Evolutionary conservation across 2,329 filamentous ascomycete genomes (phyloP).

Genomic region (Chalara sp.): DNA sequence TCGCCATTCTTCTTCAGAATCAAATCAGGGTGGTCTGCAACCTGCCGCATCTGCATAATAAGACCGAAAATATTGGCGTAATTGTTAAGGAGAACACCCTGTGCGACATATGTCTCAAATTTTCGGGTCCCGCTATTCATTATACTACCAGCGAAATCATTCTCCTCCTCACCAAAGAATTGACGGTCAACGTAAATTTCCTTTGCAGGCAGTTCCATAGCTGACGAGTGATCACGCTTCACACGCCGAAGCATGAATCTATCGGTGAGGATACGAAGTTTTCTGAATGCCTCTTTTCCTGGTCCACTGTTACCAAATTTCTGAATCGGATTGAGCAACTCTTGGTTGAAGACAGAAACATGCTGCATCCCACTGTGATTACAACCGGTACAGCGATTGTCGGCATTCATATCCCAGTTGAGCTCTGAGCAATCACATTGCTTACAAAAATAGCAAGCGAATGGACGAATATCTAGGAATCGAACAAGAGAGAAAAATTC

Average conservation of each 20-base stretch:
- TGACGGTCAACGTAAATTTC: slow-evolving; percentile 88
- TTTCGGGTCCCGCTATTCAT: slow-evolving; percentile 85
- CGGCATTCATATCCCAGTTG: slow-evolving; percentile 74
- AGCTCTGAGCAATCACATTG: slow-evolving; percentile 72
- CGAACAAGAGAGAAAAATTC: slow-evolving; percentile 93
- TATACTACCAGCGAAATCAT: slow-evolving; percentile 90
- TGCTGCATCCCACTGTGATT: slow-evolving; percentile 46
- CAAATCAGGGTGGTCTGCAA: slow-evolving; percentile 91
- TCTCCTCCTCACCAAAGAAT: slow-evolving; percentile 94
- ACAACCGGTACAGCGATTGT: slow-evolving; percentile 66
- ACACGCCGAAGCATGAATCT: slow-evolving; percentile 93
- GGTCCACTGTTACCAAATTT: slow-evolving; percentile 52
- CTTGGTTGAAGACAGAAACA: slow-evolving; percentile 87
- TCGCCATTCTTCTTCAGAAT: slow-evolving; percentile 82
- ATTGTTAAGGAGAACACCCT: slow-evolving; percentile 91
- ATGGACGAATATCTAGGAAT: slow-evolving; percentile 83
- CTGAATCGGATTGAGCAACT: slow-evolving; percentile 79
- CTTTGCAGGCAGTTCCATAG: slow-evolving; percentile 95
- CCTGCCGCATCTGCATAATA: slow-evolving; percentile 99
- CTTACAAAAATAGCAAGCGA: slow-evolving; percentile 92
- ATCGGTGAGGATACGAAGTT: slow-evolving; percentile 82
- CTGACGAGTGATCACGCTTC: slow-evolving; percentile 87
- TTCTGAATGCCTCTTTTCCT: slow-evolving; percentile 66
- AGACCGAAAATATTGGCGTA: slow-evolving; percentile 98
- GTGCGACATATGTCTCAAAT: slow-evolving; percentile 93